Base-by-base conservation (phyloP, 352 stramenopile genomes). In the Globisporangium splendens region DNA sequence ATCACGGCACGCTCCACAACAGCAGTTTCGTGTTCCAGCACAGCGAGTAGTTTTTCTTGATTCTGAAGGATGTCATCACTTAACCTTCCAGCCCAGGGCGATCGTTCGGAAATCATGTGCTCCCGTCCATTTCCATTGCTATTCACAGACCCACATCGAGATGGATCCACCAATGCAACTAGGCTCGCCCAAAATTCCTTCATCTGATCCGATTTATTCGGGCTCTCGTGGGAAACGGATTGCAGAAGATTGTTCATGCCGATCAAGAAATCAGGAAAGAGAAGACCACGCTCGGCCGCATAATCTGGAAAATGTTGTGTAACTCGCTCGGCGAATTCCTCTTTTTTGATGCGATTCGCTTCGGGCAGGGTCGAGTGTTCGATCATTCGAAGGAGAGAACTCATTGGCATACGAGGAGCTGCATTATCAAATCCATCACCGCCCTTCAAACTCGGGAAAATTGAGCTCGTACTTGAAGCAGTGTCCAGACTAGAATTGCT, bases 31-130 rank as follows among this genome's bases (percentile, higher is more conserved):
- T 91, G 79, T 56, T 91, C 82, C 13, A 91, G 61, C 14, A 91
- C 67, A n/a, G 82, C 77, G 10, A 91, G 68, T 28, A 91, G 50
- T 35, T 91, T 91, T 49, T 91, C 82, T 54, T 90, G 82, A 42
- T 91, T 91, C 65, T 91, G 79, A 13, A 91, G 62, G 52, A 91
- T 91, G 17, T 90, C 82, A n/a, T 91, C 82, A 28, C 74, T 88
- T 18, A 91, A 69, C 28, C 78, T 72, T 28, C 78, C 76, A 35
- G 71, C 77, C 79, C 82, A 91, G 3, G 76, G 69, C 38, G 58
- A 61, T 11, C 39, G 50, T 20, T 63, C 59, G 33, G 59, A 50
- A 18, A 69, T 50, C 38, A 68, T 50, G 47, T 66, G 54, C 13
- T 54, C 38, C 15, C 28, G 2, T 33, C 21, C 24, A 24, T 54